These are phyloP conservation scores for Biscutella laevigata DNA, from an alignment of 441 rosid genomes.

Conservation along the genomic window DNA sequence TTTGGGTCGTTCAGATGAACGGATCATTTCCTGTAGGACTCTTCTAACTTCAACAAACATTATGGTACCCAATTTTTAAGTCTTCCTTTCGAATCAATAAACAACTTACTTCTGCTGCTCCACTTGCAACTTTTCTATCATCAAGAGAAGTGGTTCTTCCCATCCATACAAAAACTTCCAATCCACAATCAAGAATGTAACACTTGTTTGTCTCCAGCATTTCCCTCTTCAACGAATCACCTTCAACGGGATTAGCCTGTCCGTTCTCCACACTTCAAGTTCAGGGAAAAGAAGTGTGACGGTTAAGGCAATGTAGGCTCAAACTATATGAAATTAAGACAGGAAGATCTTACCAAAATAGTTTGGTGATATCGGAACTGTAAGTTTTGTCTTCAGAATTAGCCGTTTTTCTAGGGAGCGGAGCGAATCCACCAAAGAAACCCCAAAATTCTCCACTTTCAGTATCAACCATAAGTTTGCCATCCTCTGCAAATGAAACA, in stretches of 20 bases:
- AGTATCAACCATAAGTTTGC: constrained; percentile 81
- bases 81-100: background rate
- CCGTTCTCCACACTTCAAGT: constrained; percentile 72
- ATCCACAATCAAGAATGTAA: constrained; percentile 68
- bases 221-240: constrained; percentile 42
- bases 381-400: constrained; percentile 31
- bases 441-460: constrained; percentile 95
- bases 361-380: constrained; percentile 32
- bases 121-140: constrained; percentile 66
- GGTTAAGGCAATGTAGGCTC: constrained; percentile 13
- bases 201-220: constrained; percentile 66
- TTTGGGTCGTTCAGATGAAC: constrained; percentile 48
- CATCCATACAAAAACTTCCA: constrained; percentile 81
- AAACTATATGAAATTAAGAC: background rate
- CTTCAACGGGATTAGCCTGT: constrained; percentile 50
- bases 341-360: constrained; percentile 47
- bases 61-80: background rate
- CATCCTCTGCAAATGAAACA: constrained; percentile 60
- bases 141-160: constrained; percentile 62
- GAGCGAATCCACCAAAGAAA: constrained; percentile 94
- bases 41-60: constrained; percentile 20
- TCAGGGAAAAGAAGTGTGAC: constrained; percentile 20
- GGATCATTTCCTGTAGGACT: constrained; percentile 56
- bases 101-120: constrained; percentile 58
- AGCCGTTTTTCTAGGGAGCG: constrained; percentile 61